Base-by-base conservation (phyloP, 805 yeast species). In the Monosporozyma servazzii region DNA sequence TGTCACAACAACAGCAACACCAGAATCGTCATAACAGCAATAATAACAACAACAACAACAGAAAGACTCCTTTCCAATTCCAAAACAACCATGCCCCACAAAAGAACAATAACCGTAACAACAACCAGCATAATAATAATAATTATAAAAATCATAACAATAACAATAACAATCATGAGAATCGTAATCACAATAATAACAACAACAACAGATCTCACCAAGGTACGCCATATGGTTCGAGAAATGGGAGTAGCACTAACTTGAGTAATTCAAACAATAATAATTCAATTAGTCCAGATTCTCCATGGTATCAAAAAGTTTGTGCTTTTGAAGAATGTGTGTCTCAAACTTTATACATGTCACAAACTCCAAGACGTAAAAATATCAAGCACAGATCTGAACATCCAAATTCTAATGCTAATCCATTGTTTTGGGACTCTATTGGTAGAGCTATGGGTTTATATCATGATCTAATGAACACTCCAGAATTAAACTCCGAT, bases 271-370 rank as follows among this genome's bases (percentile, higher is more conserved):
- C 41, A 37, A 54, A 51, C 39, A 54, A 58, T n/a, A 54, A 55
- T 5, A 58, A 58, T n/a, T 39, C 51, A 21, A 59, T 56, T 51
- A 57, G 52, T 50, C 59, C 69, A 23, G 69, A 68, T 13, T 64
- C 79, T 5, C 82, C 82, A 17, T 76, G 75, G 71, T 74, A 68
- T 54, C 72, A 74, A 51, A 79, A 78, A 53, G 70, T 78, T 7
- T 56, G 70, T 43, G 78, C 81, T 3, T 78, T 77, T 60, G 81
- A 77, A 57, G 82, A 79, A 54, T 75, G 76, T 52, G 67, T 74
- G 3, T 55, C 69, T 0, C 70, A 68, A 47, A 66, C 72, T 11
- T 55, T 66, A 42, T 61, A 64, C 46, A 63, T 66, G 64, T 66
- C 70, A 1, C 68, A 64, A 51, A 65, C 70, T 3, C 68, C 70